phyloP scores from a whole-genome alignment of 2,329 filamentous ascomycete species.

The Paraphoma sp. region DNA sequence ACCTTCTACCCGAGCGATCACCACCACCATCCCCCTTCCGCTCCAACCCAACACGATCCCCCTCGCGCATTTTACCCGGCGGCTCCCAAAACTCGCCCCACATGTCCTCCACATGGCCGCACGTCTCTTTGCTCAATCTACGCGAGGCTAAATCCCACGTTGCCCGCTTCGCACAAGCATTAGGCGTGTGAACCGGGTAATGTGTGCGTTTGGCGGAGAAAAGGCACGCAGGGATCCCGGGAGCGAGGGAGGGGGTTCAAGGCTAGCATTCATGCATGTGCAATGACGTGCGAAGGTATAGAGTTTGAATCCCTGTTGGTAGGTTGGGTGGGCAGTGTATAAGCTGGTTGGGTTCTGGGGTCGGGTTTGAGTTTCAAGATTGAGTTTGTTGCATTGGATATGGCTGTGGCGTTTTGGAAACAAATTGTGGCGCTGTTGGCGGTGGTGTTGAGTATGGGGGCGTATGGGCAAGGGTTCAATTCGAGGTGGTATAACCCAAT shows the following conservation, averaged over 20 bases:
- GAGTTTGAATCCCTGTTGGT: not conserved
- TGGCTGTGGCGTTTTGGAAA: not conserved
- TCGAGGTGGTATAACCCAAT: constrained; percentile 51
- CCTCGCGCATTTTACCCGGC: not conserved
- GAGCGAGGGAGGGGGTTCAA: constrained; percentile 1
- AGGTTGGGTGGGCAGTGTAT: not conserved
- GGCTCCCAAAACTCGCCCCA: not conserved
- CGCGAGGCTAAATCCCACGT: constrained; percentile 15
- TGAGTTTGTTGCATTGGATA: not conserved
- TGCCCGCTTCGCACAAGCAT: not conserved
- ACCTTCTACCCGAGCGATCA: not conserved
- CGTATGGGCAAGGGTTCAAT: constrained; percentile 4
- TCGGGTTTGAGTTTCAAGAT: too few species aligned
- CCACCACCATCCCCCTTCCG: not conserved
- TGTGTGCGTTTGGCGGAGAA: not conserved
- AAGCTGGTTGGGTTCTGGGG: not conserved
- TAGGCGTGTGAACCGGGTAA: constrained; percentile 15
- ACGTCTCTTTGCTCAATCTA: constrained; percentile 16
- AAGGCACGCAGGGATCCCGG: not conserved
- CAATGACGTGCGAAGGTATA: constrained; percentile 1
- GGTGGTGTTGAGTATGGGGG: not conserved
- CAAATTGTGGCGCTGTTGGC: not conserved
- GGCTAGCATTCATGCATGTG: not conserved
- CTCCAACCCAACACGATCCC: not conserved
- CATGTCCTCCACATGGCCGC: constrained; percentile 3